A percentile compares a stretch with the other conserved stretches of the same genome.
Evolutionary conservation across 164 flowering plant species (phyloP).

Genomic region (Berberis thunbergii): DNA sequence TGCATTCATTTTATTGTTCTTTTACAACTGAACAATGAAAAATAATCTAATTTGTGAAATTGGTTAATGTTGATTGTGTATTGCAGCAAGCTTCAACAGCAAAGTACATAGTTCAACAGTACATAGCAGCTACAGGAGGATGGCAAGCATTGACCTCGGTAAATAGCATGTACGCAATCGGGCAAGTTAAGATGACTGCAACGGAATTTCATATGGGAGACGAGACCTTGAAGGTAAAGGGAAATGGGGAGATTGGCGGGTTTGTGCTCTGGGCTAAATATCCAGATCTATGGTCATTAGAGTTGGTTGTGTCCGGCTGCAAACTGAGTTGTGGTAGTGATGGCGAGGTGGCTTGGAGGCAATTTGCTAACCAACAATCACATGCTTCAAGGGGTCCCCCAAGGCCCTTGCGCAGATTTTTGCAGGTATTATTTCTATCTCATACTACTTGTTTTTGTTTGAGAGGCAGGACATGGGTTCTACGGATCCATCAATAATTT

Average conservation of each 20-base stretch:
- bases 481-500: too few relatives aligned
- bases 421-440: slow-evolving; percentile 36
- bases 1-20: background rate
- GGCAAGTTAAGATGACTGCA: slow-evolving; percentile 56
- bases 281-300: slow-evolving; percentile 58
- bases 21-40: too few relatives aligned
- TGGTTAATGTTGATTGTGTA: background rate
- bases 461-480: too few relatives aligned
- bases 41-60: too few relatives aligned
- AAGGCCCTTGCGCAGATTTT: slow-evolving; percentile 64
- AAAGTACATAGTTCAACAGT: slow-evolving; percentile 29
- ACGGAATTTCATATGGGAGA: slow-evolving; percentile 48
- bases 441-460: too few relatives aligned
- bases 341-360: slow-evolving; percentile 72
- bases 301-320: slow-evolving; percentile 53
- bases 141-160: slow-evolving; percentile 29
- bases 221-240: slow-evolving; percentile 21
- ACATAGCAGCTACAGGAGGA: slow-evolving; percentile 62
- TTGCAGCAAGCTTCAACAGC: slow-evolving; percentile 64
- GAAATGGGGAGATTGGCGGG: slow-evolving; percentile 48
- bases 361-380: slow-evolving; percentile 50
- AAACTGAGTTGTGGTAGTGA: slow-evolving; percentile 71
- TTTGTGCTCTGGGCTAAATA: slow-evolving; percentile 29
- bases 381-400: slow-evolving; percentile 61
- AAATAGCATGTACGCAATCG: slow-evolving; percentile 38